phyloP scores from a whole-genome alignment of 2,329 filamentous ascomycete genomes.

The Microdochium bolleyi region DNA sequence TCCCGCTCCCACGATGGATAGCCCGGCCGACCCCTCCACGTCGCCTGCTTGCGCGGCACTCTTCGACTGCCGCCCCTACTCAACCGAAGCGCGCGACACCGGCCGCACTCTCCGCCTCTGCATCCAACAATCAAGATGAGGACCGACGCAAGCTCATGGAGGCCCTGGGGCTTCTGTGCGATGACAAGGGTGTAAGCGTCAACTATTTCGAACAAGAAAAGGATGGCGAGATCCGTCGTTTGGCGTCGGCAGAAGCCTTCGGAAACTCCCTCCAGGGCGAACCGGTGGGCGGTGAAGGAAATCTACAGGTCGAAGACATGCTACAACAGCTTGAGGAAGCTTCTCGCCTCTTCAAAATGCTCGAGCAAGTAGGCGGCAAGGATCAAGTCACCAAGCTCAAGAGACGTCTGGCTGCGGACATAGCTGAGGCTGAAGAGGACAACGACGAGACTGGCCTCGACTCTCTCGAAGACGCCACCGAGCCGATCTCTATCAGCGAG shows the following conservation, averaged over 20 bases:
- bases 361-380: slow-evolving; percentile 18
- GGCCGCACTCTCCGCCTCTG: not conserved
- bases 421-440: not conserved
- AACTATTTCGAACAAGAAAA: slow-evolving; percentile 41
- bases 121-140: slow-evolving; percentile 9
- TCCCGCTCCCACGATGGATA: slow-evolving; percentile 12
- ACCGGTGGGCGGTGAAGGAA: slow-evolving; percentile 19
- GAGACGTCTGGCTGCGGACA: slow-evolving; percentile 12
- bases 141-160: slow-evolving; percentile 18
- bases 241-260: slow-evolving; percentile 31
- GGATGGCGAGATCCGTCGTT: slow-evolving; percentile 25
- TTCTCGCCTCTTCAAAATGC: slow-evolving; percentile 12
- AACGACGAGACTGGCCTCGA: not conserved
- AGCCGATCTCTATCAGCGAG: not conserved
- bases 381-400: slow-evolving; percentile 17
- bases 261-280: slow-evolving; percentile 26
- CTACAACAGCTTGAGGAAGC: slow-evolving; percentile 25
- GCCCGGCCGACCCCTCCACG: slow-evolving; percentile 2
- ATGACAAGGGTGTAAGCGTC: slow-evolving; percentile 19
- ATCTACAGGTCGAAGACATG: slow-evolving; percentile 26
- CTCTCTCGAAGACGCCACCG: not conserved
- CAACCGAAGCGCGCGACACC: not conserved
- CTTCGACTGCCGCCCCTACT: not conserved
- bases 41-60: not conserved
- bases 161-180: slow-evolving; percentile 16